A percentile compares a stretch with the other conserved stretches of the same genome.
phyloP scores from a whole-genome alignment of 2,329 filamentous ascomycete species.

The Eutypella sp. region DNA sequence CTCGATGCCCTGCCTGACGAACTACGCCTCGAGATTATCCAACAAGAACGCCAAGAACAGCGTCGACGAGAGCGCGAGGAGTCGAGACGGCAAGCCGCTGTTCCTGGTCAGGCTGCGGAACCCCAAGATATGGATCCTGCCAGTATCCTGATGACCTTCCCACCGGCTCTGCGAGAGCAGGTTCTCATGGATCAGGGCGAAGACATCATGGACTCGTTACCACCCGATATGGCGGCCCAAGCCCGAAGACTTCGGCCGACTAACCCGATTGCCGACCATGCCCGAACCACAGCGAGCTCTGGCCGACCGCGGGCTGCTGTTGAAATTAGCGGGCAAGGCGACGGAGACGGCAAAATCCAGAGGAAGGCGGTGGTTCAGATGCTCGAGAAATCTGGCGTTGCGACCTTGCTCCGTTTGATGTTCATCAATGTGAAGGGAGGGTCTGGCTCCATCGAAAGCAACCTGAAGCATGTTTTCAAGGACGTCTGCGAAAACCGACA shows the following conservation, averaged over 20 bases:
- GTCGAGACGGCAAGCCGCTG: constrained; percentile 61
- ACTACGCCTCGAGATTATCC: constrained; percentile 82
- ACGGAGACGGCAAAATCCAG: constrained; percentile 57
- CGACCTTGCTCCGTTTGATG: constrained; percentile 96
- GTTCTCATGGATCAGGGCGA: constrained; percentile 90
- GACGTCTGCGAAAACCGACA: constrained; percentile 96
- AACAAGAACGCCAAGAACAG: constrained; percentile 84
- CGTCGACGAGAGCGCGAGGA: constrained; percentile 84
- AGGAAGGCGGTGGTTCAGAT: constrained; percentile 87
- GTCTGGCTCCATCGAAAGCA: constrained; percentile 76
- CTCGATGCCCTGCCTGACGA: constrained; percentile 87
- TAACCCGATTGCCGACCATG: constrained; percentile 30
- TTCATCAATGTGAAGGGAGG: constrained; percentile 84
- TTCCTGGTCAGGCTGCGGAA: constrained; percentile 45
- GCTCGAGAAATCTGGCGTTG: constrained; percentile 92
- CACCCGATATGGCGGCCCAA: constrained; percentile 80
- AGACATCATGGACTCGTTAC: constrained; percentile 76
- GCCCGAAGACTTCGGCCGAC: constrained; percentile 62
- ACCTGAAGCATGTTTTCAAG: constrained; percentile 80
- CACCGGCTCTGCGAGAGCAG: constrained; percentile 76
- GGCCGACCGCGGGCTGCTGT: constrained; percentile 17
- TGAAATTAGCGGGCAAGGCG: constrained; percentile 20
- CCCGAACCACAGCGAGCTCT: constrained; percentile 35
- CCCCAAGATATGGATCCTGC: constrained; percentile 79
- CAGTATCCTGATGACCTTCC: constrained; percentile 86